These are phyloP conservation scores for Hymenoscyphus fraxineus DNA, from an alignment of 2,329 filamentous ascomycete species.

Conservation along the genomic window DNA sequence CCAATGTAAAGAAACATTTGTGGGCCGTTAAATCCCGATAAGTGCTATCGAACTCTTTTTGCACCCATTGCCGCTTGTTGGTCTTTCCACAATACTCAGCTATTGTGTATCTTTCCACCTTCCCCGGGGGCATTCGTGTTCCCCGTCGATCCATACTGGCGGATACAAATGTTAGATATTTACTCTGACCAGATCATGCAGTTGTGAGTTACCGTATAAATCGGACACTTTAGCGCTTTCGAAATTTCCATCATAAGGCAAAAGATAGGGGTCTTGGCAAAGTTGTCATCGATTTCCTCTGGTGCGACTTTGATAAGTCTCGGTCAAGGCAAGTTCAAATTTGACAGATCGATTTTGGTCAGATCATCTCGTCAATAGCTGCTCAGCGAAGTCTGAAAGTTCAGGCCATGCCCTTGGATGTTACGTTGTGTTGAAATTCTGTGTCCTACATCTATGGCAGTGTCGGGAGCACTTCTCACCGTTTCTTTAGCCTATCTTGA, in stretches of 20 bases:
- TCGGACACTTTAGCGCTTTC: not conserved
- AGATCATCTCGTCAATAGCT: not conserved
- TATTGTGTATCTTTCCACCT: not conserved
- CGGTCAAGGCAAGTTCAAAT: not conserved
- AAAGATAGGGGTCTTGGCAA: not conserved
- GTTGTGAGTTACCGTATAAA: not conserved
- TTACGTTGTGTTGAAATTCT: conserved; percentile 4
- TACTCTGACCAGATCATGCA: not conserved
- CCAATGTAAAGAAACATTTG: not conserved
- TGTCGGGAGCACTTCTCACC: not conserved
- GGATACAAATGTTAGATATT: not conserved
- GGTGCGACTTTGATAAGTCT: not conserved
- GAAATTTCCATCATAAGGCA: not conserved
- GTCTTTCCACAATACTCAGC: not conserved
- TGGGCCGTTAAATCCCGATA: not conserved
- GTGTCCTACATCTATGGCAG: not conserved
- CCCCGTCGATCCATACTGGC: not conserved
- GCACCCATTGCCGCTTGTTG: not conserved
- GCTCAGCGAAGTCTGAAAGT: not conserved
- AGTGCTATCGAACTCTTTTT: not conserved
- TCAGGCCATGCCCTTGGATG: not conserved
- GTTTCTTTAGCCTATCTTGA: not conserved
- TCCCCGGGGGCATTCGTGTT: not conserved
- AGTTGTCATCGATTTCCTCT: not conserved
- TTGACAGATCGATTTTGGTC: not conserved